Evolutionary conservation across 2,329 filamentous ascomycete species (phyloP), one percentile per base, ranked within the genome.

Genomic region (Verticillium isaacii): DNA sequence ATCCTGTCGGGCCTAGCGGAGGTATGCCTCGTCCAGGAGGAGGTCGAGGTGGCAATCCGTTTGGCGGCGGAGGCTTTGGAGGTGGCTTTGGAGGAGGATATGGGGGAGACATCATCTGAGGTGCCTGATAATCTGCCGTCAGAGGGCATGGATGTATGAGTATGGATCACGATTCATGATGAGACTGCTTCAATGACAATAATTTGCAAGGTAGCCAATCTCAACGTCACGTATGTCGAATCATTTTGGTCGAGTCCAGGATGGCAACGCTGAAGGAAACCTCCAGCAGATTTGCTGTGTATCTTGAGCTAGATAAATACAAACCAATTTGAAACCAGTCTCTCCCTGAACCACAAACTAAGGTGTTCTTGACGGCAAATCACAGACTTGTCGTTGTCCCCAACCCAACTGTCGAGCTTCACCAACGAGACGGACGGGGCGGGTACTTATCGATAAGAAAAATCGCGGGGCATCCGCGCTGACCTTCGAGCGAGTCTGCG

Each of bases 1-100:
- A 98, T 78, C 94, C 94, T 2, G 77, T 93, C 25, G 91, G 90
- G 0, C 92, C 92, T 0, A 89, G 89, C 0, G 80, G 77, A 1
- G 68, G 73, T 2, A 78, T 81, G 58, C 78, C 79, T 6, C 81
- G 82, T 1, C 76, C 75, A 1, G 76, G 79, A 7, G 73, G 74
- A 8, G 71, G 76, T 6, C 67, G 75, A 41, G 71, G 77, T 29
- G 71, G 72, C 58, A 68, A 76, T 54, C 71, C 77, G 5, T 78
- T 77, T 66, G 79, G 78, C 17, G 74, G 72, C 25, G 71, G 68
- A 32, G 72, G 67, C 29, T 72, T 71, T 14, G 71, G 70, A 17
- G 73, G 75, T 11, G 72, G 75, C 0, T 75, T 74, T 56, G 72
- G 74, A 3, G 73, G 75, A 23, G 75, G 72, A 0, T 71, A 71